Evolutionary conservation across 176 grass and related monocot genomes (phyloP), one percentile per base, ranked within the genome.

Genomic region (barley (Hordeum vulgare)): DNA sequence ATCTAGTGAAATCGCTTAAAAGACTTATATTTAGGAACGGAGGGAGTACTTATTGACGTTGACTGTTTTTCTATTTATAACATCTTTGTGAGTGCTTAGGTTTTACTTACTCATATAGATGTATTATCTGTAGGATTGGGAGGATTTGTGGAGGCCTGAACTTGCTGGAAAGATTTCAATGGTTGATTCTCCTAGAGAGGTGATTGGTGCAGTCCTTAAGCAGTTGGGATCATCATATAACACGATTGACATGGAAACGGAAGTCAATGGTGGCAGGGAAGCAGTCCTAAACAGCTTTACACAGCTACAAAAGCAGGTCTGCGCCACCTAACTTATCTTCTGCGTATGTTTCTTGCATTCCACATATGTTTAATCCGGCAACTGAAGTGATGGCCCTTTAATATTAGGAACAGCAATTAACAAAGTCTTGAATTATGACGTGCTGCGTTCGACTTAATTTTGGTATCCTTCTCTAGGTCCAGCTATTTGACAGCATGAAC

Each of bases 81-180:
- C 35, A 26, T 4, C 6, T 20, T 77, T 67, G 25, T 86, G 11
- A 54, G n/a, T n/a, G n/a, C n/a, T n/a, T n/a, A n/a, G n/a, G n/a
- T n/a, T n/a, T n/a, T n/a, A n/a, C n/a, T n/a, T n/a, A n/a, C n/a
- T 35, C 31, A 80, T 13, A 61, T 89, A 9, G 68, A 61, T 68
- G 3, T 75, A 18, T 40, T 69, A 20, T 62, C 1, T 85, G 5
- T 85, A 97, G 95, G 95, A 94, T 82, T 98, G 95, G 95, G 80
- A 85, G 10, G 92, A 98, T 86, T 91, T 98, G 65, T 95, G 96
- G 96, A 93, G 89, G 67, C 88, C 92, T 84, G 96, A 98, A 72
- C 87, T 98, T 83, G 63, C 88, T 11, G 92, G 92, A 28, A 98
- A 88, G 78, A 95, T 98, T 89, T 81, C 90, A 64, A 98, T 98